Base-by-base conservation (phyloP, 495 filamentous ascomycete species). In the Podospora pseudoanserina region DNA sequence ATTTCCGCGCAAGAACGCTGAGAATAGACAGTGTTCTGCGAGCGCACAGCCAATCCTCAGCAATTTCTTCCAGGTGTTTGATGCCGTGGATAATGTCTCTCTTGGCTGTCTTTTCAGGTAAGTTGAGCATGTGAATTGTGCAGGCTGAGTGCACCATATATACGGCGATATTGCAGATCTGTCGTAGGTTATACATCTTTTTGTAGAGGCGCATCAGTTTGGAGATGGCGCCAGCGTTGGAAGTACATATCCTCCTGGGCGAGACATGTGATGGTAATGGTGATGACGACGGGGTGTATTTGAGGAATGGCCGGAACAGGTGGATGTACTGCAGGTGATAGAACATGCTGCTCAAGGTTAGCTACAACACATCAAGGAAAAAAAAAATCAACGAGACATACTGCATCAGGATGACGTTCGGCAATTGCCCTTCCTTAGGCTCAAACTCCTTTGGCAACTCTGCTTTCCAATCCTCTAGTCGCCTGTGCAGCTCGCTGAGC, bases 311-410 rank as follows among this genome's bases (percentile, higher is more conserved):
- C 4, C 95, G 92, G 81, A 97, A 99, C 9, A 98, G 88, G 72
- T 99, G 96, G 68, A 99, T 97, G 74, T 94, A 95, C 53, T 97
- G 90, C 2, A 97, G 85, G 73, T 98, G 94, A 77, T 93, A 96
- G 78, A 98, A 94, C 95, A 98, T 97, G 81, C 93, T 96, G 39
- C 39, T 49, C 2, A 2, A 49, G 9, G 39, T 49, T 49, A 70
- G 63, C 53, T 34, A 0, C 23, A 53, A 72, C 84, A 59, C 13
- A 58, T 55, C 4, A 44, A 60, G 65, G 59, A 13, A 56, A 66
- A 39, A 26, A n/a, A 19, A 34, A 44, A 9, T 6, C 56, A 19
- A 5, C 16, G 23, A 18, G 61, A 86, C 92, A 84, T 86, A 97
- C 93, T 98, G 95, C 92, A 96, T 97, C 23, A 97, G 85, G 20